phyloP scores from a whole-genome alignment of 2,329 filamentous ascomycete species.

The Scorias spongiosa region DNA sequence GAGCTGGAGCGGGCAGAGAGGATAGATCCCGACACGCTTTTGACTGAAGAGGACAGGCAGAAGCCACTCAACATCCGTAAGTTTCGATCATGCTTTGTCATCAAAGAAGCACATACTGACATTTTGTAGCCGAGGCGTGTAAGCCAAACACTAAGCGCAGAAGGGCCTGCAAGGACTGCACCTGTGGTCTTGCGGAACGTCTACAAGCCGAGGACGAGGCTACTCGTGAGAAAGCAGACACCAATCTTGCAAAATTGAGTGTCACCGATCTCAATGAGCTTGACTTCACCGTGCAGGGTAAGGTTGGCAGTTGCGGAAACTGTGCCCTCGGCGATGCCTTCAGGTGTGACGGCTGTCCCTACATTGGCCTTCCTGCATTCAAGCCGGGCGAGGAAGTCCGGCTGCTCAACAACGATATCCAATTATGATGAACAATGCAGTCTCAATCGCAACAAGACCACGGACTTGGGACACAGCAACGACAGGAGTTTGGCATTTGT shows the following conservation, averaged over 20 bases:
- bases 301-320: conserved; percentile 87
- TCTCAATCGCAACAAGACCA: too few relatives aligned
- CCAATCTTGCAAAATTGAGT: conserved; percentile 42
- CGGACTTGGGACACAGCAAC: too few relatives aligned
- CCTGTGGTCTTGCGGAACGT: conserved; percentile 76
- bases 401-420: conserved; percentile 71
- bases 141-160: conserved; percentile 79
- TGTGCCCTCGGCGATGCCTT: conserved; percentile 82
- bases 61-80: conserved; percentile 64
- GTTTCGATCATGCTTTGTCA: conserved; percentile 2
- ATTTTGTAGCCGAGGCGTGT: conserved; percentile 58
- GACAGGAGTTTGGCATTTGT: too few relatives aligned
- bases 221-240: conserved; percentile 50
- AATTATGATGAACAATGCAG: conserved; percentile 40
- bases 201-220: conserved; percentile 71
- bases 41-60: conserved; percentile 72
- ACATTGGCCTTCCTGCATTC: conserved; percentile 85
- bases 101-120: conserved; percentile 13
- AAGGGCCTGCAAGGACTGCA: conserved; percentile 94
- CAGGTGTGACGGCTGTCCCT: conserved; percentile 53
- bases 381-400: conserved; percentile 92
- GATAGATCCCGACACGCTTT: conserved; percentile 77
- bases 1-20: conserved; percentile 53
- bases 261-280: conserved; percentile 73
- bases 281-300: conserved; percentile 95